Evolutionary conservation across 495 filamentous ascomycete genomes (phyloP).

Genomic region (Aspergillus bridgeri): DNA sequence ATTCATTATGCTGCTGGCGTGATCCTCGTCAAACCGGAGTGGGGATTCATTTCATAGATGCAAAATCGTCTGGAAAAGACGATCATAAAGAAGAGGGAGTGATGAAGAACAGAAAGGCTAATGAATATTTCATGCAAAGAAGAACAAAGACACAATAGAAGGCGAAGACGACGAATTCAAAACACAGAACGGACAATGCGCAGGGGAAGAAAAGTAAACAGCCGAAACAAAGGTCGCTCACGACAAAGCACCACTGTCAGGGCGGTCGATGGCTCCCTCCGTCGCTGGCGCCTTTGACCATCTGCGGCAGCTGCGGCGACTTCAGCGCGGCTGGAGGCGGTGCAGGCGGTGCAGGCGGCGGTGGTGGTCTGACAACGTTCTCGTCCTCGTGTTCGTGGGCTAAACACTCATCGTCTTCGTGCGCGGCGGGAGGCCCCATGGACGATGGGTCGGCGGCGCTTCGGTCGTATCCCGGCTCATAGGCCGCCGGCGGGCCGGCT

Average conservation of each 20-base stretch:
- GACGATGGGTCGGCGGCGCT: constrained; percentile 44
- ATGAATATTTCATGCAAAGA: background rate
- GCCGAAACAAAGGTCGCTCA: constrained; percentile 1
- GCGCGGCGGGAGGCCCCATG: constrained; percentile 42
- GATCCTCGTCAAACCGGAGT: constrained; percentile 24
- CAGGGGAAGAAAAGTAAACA: background rate
- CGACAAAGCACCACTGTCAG: constrained; percentile 21
- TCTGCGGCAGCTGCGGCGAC: constrained; percentile 30
- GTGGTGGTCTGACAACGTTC: constrained; percentile 28
- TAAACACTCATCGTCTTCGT: constrained; percentile 25
- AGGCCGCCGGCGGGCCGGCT: constrained; percentile 27
- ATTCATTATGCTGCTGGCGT: constrained; percentile 7
- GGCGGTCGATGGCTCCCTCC: constrained; percentile 36
- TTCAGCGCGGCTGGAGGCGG: constrained; percentile 34
- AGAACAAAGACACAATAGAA: background rate
- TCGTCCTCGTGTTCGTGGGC: constrained; percentile 47
- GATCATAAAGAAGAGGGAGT: constrained; percentile 8
- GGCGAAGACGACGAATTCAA: background rate
- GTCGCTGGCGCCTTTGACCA: constrained; percentile 26
- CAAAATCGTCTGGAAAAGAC: constrained; percentile 13
- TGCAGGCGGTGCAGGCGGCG: too few relatives aligned
- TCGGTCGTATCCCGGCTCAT: constrained; percentile 47
- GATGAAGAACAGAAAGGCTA: constrained; percentile 8
- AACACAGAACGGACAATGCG: background rate
- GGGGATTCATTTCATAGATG: constrained; percentile 29